These are phyloP conservation scores for Phtheirospermum japonicum DNA, from an alignment of 257 asterid species.

Conservation along the genomic window DNA sequence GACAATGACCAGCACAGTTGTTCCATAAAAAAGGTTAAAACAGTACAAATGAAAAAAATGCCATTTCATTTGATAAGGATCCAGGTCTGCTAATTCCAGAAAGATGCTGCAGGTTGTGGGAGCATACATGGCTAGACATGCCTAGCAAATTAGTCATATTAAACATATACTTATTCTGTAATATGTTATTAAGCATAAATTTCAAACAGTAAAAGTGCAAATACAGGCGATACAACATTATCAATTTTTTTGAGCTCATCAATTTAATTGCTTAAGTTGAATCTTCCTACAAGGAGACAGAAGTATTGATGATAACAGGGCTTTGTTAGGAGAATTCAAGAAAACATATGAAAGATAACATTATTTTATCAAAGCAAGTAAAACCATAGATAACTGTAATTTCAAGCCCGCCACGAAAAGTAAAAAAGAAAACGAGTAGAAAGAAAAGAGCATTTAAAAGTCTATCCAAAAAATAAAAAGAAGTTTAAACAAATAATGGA, in stretches of 20 bases:
- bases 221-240: constrained; percentile 3
- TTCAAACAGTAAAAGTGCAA: neutral
- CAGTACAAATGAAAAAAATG: constrained; percentile 16
- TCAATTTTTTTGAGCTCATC: neutral
- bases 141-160: constrained; percentile 18
- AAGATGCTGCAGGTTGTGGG: constrained; percentile 16
- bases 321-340: constrained; percentile 8
- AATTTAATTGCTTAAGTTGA: constrained; percentile 15
- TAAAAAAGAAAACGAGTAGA: neutral
- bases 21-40: constrained; percentile 10
- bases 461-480: neutral
- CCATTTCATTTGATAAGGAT: constrained; percentile 10
- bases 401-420: constrained; percentile 4
- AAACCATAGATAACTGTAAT: constrained; percentile 4
- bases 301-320: neutral
- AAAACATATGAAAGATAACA: constrained; percentile 11
- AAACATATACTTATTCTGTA: neutral
- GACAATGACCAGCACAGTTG: constrained; percentile 17
- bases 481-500: neutral
- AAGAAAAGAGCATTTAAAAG: neutral
- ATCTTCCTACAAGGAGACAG: neutral
- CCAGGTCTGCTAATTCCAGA: constrained; percentile 15
- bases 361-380: neutral
- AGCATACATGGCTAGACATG: constrained; percentile 18
- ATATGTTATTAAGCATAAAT: constrained; percentile 7